These are phyloP conservation scores for Zygoascus bituminiphila DNA, from an alignment of 805 yeast genomes.

Conservation along the genomic window DNA sequence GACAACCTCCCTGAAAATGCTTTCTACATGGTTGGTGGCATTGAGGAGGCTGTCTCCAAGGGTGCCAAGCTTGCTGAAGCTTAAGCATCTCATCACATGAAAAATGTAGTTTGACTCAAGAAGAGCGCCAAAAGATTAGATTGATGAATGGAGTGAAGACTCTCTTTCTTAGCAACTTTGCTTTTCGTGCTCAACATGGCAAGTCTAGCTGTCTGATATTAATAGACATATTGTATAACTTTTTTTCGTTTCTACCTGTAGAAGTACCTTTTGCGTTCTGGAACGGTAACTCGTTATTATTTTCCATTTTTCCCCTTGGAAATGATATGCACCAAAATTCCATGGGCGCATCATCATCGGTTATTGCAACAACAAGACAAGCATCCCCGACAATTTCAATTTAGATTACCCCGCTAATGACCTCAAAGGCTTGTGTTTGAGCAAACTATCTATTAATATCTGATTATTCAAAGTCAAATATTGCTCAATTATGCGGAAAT, in stretches of 20 bases:
- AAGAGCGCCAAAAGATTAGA: background rate
- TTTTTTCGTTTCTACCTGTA: background rate
- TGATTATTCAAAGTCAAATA: too few species aligned
- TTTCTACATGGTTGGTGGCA: slow-evolving; percentile 99
- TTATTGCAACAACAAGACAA: too few species aligned
- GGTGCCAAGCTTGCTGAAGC: slow-evolving; percentile 87
- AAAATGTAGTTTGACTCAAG: background rate
- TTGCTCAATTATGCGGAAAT: too few species aligned
- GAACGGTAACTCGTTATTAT: too few species aligned
- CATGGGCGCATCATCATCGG: too few species aligned
- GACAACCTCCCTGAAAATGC: slow-evolving; percentile 99
- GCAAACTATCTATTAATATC: too few species aligned
- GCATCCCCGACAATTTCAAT: too few species aligned
- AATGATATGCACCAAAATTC: too few species aligned
- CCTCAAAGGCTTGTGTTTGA: too few species aligned
- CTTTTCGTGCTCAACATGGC: background rate
- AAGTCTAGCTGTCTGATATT: background rate
- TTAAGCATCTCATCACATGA: slow-evolving; percentile 1
- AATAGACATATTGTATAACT: background rate
- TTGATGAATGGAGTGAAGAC: background rate
- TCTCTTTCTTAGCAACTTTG: background rate
- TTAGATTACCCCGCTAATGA: too few species aligned
- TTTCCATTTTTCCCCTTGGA: too few species aligned
- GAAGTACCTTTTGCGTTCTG: too few species aligned
- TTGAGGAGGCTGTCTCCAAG: slow-evolving; percentile 96